These are phyloP conservation scores for Aspergillus sp. DNA, from an alignment of 2,329 filamentous ascomycete species.

Conservation along the genomic window DNA sequence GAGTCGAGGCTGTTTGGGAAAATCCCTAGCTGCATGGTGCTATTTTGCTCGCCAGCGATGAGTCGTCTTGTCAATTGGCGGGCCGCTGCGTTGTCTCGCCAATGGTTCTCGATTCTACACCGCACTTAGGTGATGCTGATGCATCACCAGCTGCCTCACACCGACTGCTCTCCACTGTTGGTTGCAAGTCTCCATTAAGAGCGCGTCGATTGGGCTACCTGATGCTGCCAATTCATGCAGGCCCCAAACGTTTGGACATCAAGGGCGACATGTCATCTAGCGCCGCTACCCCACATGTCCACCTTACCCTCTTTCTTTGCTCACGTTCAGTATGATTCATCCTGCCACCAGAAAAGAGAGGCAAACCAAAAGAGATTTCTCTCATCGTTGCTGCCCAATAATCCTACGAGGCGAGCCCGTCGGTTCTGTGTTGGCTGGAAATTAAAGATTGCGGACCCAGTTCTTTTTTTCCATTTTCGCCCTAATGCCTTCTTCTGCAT, in stretches of 20 bases:
- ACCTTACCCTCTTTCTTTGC: too few relatives aligned
- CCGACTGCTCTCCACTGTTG: constrained; percentile 13
- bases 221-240: constrained; percentile 14
- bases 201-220: constrained; percentile 11
- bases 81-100: background rate
- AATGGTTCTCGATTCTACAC: too few relatives aligned
- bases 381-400: constrained; percentile 21
- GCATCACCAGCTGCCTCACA: constrained; percentile 1
- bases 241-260: constrained; percentile 15
- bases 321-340: too few relatives aligned
- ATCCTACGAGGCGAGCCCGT: constrained; percentile 6
- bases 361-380: too few relatives aligned
- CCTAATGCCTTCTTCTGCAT: constrained; percentile 10
- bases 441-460: constrained; percentile 9
- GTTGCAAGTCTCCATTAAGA: background rate
- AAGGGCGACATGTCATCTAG: constrained; percentile 19
- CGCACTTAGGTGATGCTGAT: too few relatives aligned
- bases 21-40: too few relatives aligned
- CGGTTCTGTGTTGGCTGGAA: constrained; percentile 3
- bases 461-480: constrained; percentile 6
- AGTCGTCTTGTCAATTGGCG: constrained; percentile 9
- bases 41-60: too few relatives aligned
- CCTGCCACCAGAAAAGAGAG: too few relatives aligned
- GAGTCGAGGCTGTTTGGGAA: too few relatives aligned
- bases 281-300: constrained; percentile 11